phyloP scores from a whole-genome alignment of 345 rosid genomes.

The Dimocarpus longan region DNA sequence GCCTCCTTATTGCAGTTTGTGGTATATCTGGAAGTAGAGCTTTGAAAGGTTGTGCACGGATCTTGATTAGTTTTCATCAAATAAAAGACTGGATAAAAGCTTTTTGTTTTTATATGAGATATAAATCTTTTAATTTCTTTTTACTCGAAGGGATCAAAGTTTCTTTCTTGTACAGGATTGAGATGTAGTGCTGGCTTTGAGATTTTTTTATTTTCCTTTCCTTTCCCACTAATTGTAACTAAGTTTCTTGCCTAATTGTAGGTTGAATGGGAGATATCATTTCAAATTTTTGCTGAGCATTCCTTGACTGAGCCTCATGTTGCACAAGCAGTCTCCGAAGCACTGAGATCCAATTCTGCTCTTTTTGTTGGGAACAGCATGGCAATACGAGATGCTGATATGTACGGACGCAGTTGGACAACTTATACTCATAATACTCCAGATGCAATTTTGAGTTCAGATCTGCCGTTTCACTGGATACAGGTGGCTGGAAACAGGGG shows the following conservation, averaged over 20 bases:
- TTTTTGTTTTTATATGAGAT: neutral
- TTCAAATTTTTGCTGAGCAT: slow-evolving; percentile 60
- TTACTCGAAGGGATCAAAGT: neutral
- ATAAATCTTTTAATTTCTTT: neutral
- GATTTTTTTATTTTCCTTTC: neutral
- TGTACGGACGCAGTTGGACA: slow-evolving; percentile 68
- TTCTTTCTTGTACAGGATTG: neutral
- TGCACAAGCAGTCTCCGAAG: slow-evolving; percentile 60
- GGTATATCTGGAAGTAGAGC: neutral
- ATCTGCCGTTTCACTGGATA: slow-evolving; percentile 58
- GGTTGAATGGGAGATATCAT: slow-evolving; percentile 73
- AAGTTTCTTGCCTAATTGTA: slow-evolving; percentile 35
- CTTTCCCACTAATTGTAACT: slow-evolving; percentile 1
- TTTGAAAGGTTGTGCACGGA: neutral
- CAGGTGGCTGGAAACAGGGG: slow-evolving; percentile 92
- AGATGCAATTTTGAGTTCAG: slow-evolving; percentile 45
- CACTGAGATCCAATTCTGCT: slow-evolving; percentile 64
- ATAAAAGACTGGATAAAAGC: neutral
- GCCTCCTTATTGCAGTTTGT: neutral
- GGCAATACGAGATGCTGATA: slow-evolving; percentile 90
- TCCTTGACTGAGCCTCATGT: slow-evolving; percentile 83
- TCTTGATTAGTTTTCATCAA: neutral
- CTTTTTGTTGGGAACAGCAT: slow-evolving; percentile 94
- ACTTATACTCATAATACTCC: slow-evolving; percentile 29
- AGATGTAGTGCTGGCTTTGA: slow-evolving; percentile 7